phyloP scores from a whole-genome alignment of 1,284 basidiomycete genomes.

The Pseudozyma tsukubaensis region DNA sequence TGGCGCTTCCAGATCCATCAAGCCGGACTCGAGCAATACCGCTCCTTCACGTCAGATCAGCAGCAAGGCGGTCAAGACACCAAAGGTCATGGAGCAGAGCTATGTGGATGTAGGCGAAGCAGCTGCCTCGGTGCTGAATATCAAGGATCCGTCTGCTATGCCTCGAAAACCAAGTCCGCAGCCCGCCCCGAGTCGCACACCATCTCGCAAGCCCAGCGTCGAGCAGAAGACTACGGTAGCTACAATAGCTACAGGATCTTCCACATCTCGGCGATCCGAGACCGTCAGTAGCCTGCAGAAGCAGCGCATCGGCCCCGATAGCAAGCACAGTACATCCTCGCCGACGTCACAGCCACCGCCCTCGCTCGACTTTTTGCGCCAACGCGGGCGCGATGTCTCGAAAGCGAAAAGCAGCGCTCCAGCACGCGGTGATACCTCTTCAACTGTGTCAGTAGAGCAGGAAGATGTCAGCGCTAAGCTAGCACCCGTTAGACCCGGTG shows the following conservation, averaged over 20 bases:
- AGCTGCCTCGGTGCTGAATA: constrained; percentile 50
- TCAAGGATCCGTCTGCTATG: constrained; percentile 26
- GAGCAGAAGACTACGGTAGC: too few species aligned
- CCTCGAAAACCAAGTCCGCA: neutral
- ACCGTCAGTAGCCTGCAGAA: constrained; percentile 16
- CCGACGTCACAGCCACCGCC: constrained; percentile 17
- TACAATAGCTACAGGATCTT: too few species aligned
- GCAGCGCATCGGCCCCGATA: constrained; percentile 10
- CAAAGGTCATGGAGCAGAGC: constrained; percentile 49
- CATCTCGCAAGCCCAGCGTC: neutral
- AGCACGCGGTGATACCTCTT: neutral
- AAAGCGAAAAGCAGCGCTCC: constrained; percentile 4
- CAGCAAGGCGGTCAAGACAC: constrained; percentile 2
- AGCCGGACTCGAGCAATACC: constrained; percentile 1
- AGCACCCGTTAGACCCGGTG: constrained; percentile 35
- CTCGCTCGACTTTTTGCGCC: constrained; percentile 44
- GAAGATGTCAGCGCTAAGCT: too few species aligned
- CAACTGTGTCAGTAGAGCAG: neutral
- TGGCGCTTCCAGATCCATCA: constrained; percentile 9
- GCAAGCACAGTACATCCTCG: neutral
- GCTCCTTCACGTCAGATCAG: neutral
- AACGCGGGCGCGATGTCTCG: constrained; percentile 35
- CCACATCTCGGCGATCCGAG: neutral
- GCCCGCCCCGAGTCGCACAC: neutral
- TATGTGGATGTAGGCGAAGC: constrained; percentile 54